Evolutionary conservation across 2,329 filamentous ascomycete species (phyloP).

Genomic region (Plenodomus biglobosus): DNA sequence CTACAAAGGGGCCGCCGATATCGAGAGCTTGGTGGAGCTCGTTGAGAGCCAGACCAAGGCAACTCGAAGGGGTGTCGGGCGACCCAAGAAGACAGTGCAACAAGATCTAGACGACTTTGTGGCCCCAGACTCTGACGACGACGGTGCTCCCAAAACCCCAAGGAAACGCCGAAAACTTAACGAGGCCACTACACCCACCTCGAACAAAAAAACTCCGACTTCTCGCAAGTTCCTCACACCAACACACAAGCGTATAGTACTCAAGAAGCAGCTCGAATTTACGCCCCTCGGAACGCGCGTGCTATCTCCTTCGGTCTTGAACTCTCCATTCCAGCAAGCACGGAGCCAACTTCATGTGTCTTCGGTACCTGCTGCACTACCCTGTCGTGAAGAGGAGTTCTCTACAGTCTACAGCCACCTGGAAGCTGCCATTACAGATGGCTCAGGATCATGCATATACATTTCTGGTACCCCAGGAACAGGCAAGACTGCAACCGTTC

Average conservation of each 20-base stretch:
- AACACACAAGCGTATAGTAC: conserved; percentile 66
- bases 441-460: conserved; percentile 94
- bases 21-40: conserved; percentile 66
- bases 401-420: conserved; percentile 89
- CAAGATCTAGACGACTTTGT: conserved; percentile 51
- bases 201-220: conserved; percentile 49
- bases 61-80: conserved; percentile 57
- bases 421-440: conserved; percentile 90
- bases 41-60: conserved; percentile 73
- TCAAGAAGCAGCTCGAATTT: conserved; percentile 91
- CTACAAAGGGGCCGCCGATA: conserved; percentile 67
- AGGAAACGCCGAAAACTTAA: conserved; percentile 53
- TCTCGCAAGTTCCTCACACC: conserved; percentile 62
- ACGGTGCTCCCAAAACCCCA: conserved; percentile 48
- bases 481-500: conserved; percentile 94
- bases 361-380: conserved; percentile 83
- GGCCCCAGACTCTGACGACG: conserved; percentile 45
- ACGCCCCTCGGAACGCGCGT: conserved; percentile 89
- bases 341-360: conserved; percentile 89
- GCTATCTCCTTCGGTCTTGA: conserved; percentile 73
- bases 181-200: conserved; percentile 49
- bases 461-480: conserved; percentile 98
- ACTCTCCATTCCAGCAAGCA: conserved; percentile 89
- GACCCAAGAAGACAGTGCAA: conserved; percentile 32
- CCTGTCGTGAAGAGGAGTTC: conserved; percentile 91